phyloP scores from a whole-genome alignment of 805 yeast genomes.

The Wickerhamomyces queroliae region DNA sequence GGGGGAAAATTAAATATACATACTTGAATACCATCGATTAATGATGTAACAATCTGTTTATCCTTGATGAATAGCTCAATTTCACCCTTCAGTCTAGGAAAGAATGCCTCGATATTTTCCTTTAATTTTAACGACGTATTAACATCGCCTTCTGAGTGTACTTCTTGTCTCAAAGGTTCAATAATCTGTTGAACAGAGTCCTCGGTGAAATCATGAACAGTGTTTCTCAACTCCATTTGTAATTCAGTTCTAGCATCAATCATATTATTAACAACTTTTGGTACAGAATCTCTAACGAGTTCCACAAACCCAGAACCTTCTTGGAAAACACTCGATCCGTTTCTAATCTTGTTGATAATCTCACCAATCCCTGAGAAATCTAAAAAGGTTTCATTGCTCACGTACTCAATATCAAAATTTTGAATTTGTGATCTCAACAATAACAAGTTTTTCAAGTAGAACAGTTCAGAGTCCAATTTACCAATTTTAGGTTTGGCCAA shows the following conservation, averaged over 20 bases:
- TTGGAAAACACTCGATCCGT: conserved; percentile 19
- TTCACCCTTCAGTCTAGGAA: conserved; percentile 51
- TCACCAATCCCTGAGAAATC: conserved; percentile 75
- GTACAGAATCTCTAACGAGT: conserved; percentile 63
- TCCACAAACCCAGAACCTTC: conserved; percentile 27
- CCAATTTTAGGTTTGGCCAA: conserved; percentile 43
- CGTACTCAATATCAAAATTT: conserved; percentile 75
- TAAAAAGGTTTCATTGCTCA: conserved; percentile 63
- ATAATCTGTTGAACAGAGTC: conserved; percentile 45
- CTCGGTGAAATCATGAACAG: conserved; percentile 65
- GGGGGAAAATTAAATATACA: background rate
- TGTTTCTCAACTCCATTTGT: conserved; percentile 63
- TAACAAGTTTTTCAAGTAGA: conserved; percentile 66
- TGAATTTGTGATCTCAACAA: conserved; percentile 63
- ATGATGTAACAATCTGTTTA: conserved; percentile 38
- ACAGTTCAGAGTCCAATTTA: conserved; percentile 52
- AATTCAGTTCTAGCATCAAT: conserved; percentile 73
- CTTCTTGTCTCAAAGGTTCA: conserved; percentile 34
- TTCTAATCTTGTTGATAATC: conserved; percentile 37
- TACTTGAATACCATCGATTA: conserved; percentile 56
- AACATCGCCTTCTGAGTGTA: conserved; percentile 20
- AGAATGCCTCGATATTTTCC: conserved; percentile 40
- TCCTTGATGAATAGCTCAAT: conserved; percentile 55
- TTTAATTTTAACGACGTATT: conserved; percentile 37
- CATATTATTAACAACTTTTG: conserved; percentile 75